Conservation (phyloP, 306 rosid species). For the Cyclanthera cordifolia region DNA sequence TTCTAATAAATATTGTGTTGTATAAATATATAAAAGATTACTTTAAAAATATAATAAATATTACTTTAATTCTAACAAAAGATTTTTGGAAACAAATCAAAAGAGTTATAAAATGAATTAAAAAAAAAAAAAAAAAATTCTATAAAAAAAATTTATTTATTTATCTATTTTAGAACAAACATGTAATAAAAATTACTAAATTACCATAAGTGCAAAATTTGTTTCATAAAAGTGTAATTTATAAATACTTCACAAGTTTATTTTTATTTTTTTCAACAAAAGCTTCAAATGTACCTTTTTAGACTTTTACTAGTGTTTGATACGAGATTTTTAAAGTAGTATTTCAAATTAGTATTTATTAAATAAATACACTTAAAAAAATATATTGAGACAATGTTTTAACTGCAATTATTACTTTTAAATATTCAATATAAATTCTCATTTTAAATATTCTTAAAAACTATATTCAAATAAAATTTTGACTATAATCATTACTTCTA, state of each 20-base stretch:
- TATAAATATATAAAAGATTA: neutral
- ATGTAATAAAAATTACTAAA: neutral
- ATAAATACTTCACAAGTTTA: neutral
- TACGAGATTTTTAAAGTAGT: too few species aligned
- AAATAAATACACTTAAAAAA: too few species aligned
- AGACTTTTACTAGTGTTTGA: too few species aligned
- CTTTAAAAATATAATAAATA: neutral
- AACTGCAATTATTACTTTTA: too few species aligned
- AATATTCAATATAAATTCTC: too few species aligned
- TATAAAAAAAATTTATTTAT: neutral
- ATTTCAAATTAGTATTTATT: too few species aligned
- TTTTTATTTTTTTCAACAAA: too few species aligned
- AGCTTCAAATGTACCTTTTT: too few species aligned
- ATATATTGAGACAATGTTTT: too few species aligned
- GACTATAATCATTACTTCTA: too few species aligned
- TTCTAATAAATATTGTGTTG: neutral
- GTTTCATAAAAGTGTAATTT: neutral
- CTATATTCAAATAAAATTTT: too few species aligned
- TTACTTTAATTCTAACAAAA: neutral
- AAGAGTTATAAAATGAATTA: neutral
- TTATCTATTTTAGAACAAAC: neutral
- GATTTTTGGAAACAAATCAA: neutral
- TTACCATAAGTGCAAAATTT: neutral
- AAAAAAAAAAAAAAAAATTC: neutral
- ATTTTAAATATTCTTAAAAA: too few species aligned